Evolutionary conservation across 345 rosid species (phyloP).

Genomic region (Gossypium anomalum): DNA sequence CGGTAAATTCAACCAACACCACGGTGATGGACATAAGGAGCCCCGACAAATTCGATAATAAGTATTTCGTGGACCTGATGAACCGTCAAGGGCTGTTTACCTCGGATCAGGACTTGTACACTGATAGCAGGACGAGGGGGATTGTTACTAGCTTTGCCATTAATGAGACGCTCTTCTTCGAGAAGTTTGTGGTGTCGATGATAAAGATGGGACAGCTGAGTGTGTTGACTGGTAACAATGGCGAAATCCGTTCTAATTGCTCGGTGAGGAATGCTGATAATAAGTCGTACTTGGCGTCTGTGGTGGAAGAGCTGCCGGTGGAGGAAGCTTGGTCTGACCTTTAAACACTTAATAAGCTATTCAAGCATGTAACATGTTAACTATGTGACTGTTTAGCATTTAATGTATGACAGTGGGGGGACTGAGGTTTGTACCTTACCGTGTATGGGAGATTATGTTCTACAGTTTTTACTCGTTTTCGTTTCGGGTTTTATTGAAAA

Average conservation of each 20-base stretch:
- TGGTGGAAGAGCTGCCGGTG: conserved; percentile 41
- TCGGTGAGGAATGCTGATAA: conserved; percentile 14
- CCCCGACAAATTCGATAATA: conserved; percentile 71
- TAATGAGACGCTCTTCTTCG: conserved; percentile 52
- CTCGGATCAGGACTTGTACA: conserved; percentile 80
- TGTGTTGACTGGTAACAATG: conserved; percentile 34
- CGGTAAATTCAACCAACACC: conserved; percentile 36
- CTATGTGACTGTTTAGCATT: background rate
- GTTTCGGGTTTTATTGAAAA: background rate
- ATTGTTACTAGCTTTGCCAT: conserved; percentile 61
- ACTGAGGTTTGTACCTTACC: background rate
- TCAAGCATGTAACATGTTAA: background rate
- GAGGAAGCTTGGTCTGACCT: conserved; percentile 36
- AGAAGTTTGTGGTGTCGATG: conserved; percentile 53
- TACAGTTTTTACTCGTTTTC: background rate
- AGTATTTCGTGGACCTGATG: conserved; percentile 72
- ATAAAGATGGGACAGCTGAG: conserved; percentile 69
- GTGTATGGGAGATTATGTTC: background rate
- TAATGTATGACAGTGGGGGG: background rate
- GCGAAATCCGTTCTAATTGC: background rate
- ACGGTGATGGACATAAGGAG: conserved; percentile 54
- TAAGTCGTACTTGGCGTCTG: conserved; percentile 26
- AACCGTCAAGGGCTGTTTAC: conserved; percentile 78
- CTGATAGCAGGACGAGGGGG: conserved; percentile 48
- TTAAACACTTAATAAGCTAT: background rate